phyloP scores from a whole-genome alignment of 2,329 filamentous ascomycete genomes.

The Xylaria sp. region DNA sequence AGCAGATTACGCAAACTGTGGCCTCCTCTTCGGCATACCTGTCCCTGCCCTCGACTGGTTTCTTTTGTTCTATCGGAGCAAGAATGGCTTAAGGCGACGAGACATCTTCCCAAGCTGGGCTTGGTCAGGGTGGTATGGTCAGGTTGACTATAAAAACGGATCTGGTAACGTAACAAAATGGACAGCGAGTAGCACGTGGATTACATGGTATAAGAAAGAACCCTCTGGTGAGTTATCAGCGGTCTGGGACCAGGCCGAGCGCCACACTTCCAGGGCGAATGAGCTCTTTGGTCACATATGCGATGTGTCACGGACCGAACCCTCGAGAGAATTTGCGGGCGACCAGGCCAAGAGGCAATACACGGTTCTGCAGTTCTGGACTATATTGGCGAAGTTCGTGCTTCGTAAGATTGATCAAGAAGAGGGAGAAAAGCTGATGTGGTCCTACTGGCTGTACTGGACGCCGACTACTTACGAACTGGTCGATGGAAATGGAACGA shows the following conservation, averaged over 20 bases:
- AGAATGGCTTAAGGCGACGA: conserved; percentile 31
- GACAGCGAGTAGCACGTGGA: conserved; percentile 36
- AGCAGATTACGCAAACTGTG: conserved; percentile 36
- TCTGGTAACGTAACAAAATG: conserved; percentile 37
- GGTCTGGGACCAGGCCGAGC: conserved; percentile 23
- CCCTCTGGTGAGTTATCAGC: conserved; percentile 20
- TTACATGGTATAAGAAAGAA: conserved; percentile 36
- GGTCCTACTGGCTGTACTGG: conserved; percentile 37
- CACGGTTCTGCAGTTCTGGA: conserved; percentile 37
- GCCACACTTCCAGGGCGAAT: conserved; percentile 20
- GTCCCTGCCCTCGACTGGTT: conserved; percentile 38
- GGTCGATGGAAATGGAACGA: conserved; percentile 19
- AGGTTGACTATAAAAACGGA: conserved; percentile 35
- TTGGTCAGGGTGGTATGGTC: conserved; percentile 39
- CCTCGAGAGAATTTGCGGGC: conserved; percentile 4
- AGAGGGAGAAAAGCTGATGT: conserved; percentile 35
- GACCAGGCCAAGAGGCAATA: conserved; percentile 11
- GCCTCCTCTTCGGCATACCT: conserved; percentile 38
- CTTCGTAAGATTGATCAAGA: conserved; percentile 32
- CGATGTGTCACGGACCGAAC: conserved; percentile 29
- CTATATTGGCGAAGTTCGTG: conserved; percentile 28
- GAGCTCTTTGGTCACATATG: conserved; percentile 32
- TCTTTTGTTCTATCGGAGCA: conserved; percentile 36
- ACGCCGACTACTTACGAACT: conserved; percentile 34
- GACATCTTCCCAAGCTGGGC: conserved; percentile 38